Conservation (phyloP, 2,329 filamentous ascomycete species). For the Pleurostoma richardsiae region DNA sequence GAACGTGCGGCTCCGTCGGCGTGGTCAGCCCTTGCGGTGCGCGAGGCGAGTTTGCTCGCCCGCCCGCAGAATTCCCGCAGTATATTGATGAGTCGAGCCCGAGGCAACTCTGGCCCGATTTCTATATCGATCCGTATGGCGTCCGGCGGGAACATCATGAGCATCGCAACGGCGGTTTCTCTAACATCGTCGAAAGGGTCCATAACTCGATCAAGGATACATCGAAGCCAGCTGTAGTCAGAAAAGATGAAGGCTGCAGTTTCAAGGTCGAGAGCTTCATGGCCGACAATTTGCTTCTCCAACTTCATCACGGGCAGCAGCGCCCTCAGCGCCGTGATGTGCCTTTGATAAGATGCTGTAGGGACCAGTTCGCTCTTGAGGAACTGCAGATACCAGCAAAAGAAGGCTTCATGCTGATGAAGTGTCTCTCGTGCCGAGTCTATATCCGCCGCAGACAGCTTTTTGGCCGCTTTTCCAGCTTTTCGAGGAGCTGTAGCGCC, state of each 20-base stretch:
- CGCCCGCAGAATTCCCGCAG: slow-evolving; percentile 42
- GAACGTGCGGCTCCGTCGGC: slow-evolving; percentile 84
- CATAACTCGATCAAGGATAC: slow-evolving; percentile 73
- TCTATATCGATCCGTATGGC: slow-evolving; percentile 19
- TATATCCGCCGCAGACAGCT: slow-evolving; percentile 6
- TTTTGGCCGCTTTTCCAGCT: slow-evolving; percentile 4
- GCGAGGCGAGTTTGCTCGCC: slow-evolving; percentile 55
- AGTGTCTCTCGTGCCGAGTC: slow-evolving; percentile 28
- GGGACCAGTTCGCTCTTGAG: slow-evolving; percentile 69
- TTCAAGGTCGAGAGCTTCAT: slow-evolving; percentile 17
- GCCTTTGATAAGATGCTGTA: slow-evolving; percentile 84
- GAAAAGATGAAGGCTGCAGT: slow-evolving; percentile 20
- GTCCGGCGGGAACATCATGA: slow-evolving; percentile 42
- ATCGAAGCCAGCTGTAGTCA: slow-evolving; percentile 49
- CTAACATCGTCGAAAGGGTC: slow-evolving; percentile 94
- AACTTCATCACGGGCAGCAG: slow-evolving; percentile 63
- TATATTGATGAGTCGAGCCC: slow-evolving; percentile 19
- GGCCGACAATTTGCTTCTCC: slow-evolving; percentile 49
- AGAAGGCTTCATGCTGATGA: slow-evolving; percentile 54
- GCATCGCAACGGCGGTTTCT: slow-evolving; percentile 44
- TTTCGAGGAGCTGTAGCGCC: neutral
- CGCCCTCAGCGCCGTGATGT: slow-evolving; percentile 74
- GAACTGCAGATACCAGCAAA: slow-evolving; percentile 72
- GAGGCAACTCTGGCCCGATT: slow-evolving; percentile 3
- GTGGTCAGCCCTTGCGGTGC: slow-evolving; percentile 81